These are phyloP conservation scores for Blastomyces emzantsi DNA, from an alignment of 2,329 filamentous ascomycete genomes.

Conservation along the genomic window DNA sequence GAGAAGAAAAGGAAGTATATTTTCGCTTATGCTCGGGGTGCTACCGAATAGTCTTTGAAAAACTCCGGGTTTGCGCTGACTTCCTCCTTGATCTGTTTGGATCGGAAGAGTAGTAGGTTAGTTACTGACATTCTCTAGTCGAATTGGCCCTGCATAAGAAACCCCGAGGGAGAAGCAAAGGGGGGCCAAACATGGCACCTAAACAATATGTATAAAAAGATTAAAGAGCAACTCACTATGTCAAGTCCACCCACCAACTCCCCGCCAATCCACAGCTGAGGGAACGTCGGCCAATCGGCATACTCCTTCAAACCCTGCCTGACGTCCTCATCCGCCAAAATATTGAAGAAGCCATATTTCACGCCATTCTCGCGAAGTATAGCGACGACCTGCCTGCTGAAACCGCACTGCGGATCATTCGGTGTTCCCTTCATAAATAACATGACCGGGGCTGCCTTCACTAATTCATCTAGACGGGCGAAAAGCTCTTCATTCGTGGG, in stretches of 20 bases:
- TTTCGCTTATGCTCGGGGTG: constrained; percentile 24
- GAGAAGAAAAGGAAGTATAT: constrained; percentile 11
- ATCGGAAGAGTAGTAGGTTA: constrained; percentile 3
- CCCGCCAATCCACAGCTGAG: constrained; percentile 84
- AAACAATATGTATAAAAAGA: constrained; percentile 1
- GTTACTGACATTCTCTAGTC: neutral
- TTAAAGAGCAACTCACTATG: constrained; percentile 60
- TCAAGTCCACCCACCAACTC: constrained; percentile 89
- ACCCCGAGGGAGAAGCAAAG: neutral
- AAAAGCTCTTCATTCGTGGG: constrained; percentile 76
- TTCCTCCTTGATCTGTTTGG: constrained; percentile 77
- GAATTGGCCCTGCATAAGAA: neutral
- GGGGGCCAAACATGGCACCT: neutral
- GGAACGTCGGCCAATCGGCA: constrained; percentile 98
- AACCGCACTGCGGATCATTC: constrained; percentile 78
- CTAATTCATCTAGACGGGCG: constrained; percentile 69
- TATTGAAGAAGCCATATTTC: constrained; percentile 99
- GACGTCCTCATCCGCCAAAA: constrained; percentile 93
- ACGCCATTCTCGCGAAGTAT: constrained; percentile 82
- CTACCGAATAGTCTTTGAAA: constrained; percentile 59
- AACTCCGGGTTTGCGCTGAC: constrained; percentile 75
- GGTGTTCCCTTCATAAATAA: constrained; percentile 98
- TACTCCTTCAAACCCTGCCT: constrained; percentile 93
- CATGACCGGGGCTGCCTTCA: constrained; percentile 96
- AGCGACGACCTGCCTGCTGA: constrained; percentile 80